Conservation (phyloP, 768 basidiomycete genomes). For the Russula compacta region DNA sequence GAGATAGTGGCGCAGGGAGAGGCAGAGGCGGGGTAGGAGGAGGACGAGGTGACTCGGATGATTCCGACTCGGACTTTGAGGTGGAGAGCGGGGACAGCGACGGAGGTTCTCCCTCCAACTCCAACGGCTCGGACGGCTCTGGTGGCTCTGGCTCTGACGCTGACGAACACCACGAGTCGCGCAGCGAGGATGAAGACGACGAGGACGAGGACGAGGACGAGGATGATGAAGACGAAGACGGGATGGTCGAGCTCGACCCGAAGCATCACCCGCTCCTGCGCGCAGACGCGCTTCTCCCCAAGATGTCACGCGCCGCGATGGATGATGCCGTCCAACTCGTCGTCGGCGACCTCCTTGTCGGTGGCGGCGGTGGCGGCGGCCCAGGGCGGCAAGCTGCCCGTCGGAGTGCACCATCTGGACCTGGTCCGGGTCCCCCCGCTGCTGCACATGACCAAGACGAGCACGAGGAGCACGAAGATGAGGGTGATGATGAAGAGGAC, state of each 20-base stretch:
- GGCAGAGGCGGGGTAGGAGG: too few relatives aligned
- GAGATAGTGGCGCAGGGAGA: background rate
- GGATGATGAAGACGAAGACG: slow-evolving; percentile 32
- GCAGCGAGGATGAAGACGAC: slow-evolving; percentile 24
- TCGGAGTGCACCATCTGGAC: background rate
- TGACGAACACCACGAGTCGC: background rate
- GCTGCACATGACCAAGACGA: background rate
- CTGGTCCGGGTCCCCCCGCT: background rate
- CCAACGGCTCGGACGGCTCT: background rate
- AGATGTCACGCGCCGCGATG: slow-evolving; percentile 18
- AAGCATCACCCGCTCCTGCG: slow-evolving; percentile 35
- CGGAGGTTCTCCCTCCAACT: slow-evolving; percentile 28
- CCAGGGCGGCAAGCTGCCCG: too few relatives aligned
- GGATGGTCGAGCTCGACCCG: slow-evolving; percentile 41
- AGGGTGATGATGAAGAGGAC: slow-evolving; percentile 17
- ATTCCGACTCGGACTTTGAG: slow-evolving; percentile 17
- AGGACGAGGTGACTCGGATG: slow-evolving; percentile 20
- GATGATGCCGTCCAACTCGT: slow-evolving; percentile 16
- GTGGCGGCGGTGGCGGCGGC: background rate
- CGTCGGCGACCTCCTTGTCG: slow-evolving; percentile 14
- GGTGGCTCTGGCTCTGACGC: background rate
- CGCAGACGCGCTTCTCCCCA: slow-evolving; percentile 14
- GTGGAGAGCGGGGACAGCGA: slow-evolving; percentile 27
- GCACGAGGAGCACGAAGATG: background rate
- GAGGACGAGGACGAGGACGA: slow-evolving; percentile 24